These are phyloP conservation scores for Capsicum baccatum DNA, from an alignment of 257 asterid species.

Conservation along the genomic window DNA sequence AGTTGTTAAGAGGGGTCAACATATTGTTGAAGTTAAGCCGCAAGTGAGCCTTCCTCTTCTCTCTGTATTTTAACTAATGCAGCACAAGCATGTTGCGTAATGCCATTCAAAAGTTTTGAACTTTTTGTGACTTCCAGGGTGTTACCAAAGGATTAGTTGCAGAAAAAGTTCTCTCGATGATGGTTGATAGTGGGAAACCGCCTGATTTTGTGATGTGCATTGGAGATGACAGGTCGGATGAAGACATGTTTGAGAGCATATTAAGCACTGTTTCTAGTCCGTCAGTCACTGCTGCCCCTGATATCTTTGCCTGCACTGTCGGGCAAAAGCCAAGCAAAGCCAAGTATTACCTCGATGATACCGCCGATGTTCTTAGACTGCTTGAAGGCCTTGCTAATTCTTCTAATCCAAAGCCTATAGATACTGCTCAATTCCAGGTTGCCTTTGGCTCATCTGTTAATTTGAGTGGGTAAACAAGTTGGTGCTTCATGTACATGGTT, in stretches of 20 bases:
- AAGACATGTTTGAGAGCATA: constrained; percentile 94
- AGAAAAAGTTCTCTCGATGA: constrained; percentile 60
- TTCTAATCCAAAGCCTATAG: constrained; percentile 64
- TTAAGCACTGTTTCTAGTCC: constrained; percentile 46
- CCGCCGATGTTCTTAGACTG: constrained; percentile 68
- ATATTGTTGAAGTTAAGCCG: constrained; percentile 92
- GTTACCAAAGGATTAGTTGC: constrained; percentile 87
- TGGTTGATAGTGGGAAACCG: constrained; percentile 54
- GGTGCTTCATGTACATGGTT: constrained; percentile 29
- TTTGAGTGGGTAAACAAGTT: constrained; percentile 38
- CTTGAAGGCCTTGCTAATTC: constrained; percentile 70
- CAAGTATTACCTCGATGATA: constrained; percentile 81
- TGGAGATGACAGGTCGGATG: constrained; percentile 89
- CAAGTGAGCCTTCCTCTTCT: constrained; percentile 54
- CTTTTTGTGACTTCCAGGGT: constrained; percentile 53
- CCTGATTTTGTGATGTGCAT: constrained; percentile 85
- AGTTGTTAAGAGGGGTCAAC: constrained; percentile 88
- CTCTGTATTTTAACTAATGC: not conserved
- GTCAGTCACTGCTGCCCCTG: constrained; percentile 54
- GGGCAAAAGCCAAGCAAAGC: constrained; percentile 99
- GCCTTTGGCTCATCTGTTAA: constrained; percentile 50
- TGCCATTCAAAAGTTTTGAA: not conserved
- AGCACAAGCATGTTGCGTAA: constrained; percentile 14
- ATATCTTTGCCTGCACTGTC: constrained; percentile 88
- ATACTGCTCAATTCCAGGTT: constrained; percentile 54